Base-by-base conservation (phyloP, 768 basidiomycete genomes). In the Lactifluus piperatus region DNA sequence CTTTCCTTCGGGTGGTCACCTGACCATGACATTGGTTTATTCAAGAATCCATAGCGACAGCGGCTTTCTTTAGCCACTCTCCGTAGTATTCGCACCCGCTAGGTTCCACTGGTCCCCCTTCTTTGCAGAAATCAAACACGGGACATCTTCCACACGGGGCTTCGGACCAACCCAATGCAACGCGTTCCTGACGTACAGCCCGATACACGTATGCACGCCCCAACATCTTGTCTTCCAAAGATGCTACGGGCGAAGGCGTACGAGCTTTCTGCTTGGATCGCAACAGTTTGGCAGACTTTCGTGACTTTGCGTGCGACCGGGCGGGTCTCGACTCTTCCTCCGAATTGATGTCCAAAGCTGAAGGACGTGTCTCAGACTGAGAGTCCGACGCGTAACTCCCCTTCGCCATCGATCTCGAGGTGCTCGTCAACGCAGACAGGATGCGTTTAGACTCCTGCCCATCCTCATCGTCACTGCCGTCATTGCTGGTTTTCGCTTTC, bases 81-180 rank as follows among this genome's bases (percentile, higher is more conserved):
- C 77, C 81, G 64, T 85, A 93, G 70, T 93, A 91, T 45, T 81
- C 79, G 69, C 91, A 94, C 61, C 84, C 84, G 58, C 68, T 72
- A 11, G 91, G 81, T 68, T 90, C 92, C 20, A 90, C 88, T 0
- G 91, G 91, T 20, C 77, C 78, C 0, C 82, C 82, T 34, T 80
- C 77, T 62, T 80, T 83, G 73, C 95, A 98, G 67, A 97, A 97
- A 43, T 88, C 88, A 67, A 95, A 94, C 29, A 86, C 84, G 0
- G 93, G 92, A 70, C 95, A 97, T 53, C 81, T 75, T 27, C 86
- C 87, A 66, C 95, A 97, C 14, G 94, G 92, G 3, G 91, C 83
- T 69, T 95, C 86, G 14, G 82, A 83, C 81, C 84, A 86, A 62
- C 86, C 79, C 46, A 84, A 70, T 0, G 75, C 74, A 16, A 83